A percentile compares a stretch with the other conserved stretches of the same genome.
phyloP scores from a whole-genome alignment of 169 alveolate genomes.

The Plasmodium cynomolgi region DNA sequence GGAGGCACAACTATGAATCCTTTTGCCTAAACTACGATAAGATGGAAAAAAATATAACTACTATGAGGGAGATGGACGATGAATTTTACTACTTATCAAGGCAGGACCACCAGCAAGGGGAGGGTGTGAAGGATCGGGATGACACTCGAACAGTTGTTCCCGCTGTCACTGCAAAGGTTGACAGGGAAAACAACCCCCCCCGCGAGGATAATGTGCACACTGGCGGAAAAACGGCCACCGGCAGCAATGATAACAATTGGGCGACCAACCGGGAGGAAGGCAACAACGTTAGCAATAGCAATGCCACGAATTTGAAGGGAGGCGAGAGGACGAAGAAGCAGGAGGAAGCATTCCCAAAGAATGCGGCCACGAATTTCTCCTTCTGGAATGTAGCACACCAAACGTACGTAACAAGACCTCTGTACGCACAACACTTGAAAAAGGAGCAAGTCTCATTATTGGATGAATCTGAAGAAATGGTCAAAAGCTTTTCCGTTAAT shows the following conservation, averaged over 20 bases:
- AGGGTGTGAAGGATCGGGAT: not conserved
- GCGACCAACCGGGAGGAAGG: not conserved
- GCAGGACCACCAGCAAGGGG: not conserved
- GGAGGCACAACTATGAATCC: not conserved
- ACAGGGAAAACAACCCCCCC: not conserved
- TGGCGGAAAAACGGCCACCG: not conserved
- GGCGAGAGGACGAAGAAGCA: constrained; percentile 10
- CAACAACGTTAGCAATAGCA: not conserved
- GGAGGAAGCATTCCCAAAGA: constrained; percentile 6
- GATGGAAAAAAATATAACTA: constrained; percentile 19
- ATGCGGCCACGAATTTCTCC: constrained; percentile 12
- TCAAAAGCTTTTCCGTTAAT: constrained; percentile 46
- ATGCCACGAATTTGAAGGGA: not conserved
- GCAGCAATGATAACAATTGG: not conserved
- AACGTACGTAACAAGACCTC: constrained; percentile 50
- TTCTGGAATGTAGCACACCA: constrained; percentile 70
- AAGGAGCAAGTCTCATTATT: constrained; percentile 28
- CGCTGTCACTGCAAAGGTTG: not conserved
- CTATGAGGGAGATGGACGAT: constrained; percentile 5
- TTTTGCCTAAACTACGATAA: not conserved
- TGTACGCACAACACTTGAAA: constrained; percentile 43
- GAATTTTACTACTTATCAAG: constrained; percentile 5
- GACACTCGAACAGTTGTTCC: not conserved
- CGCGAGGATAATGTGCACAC: not conserved
- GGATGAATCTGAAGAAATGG: constrained; percentile 74